Evolutionary conservation across 2,329 filamentous ascomycete genomes (phyloP), one percentile per base, ranked within the genome.

Genomic region (Aotearoamyces nothofagi): DNA sequence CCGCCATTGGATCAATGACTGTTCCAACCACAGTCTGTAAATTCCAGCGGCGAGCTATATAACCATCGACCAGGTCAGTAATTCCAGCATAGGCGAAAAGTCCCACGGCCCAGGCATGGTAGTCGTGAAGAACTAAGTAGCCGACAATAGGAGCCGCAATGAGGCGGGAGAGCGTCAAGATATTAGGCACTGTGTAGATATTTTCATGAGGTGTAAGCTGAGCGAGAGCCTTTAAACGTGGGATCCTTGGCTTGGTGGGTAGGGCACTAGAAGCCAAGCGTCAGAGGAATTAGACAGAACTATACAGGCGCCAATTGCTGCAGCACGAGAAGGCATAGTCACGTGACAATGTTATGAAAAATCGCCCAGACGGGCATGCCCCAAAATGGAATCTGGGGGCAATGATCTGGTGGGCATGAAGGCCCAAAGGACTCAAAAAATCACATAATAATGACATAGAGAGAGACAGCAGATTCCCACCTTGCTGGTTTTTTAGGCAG

Each of bases 181-280:
- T 63, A 50, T 98, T 98, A 22, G 90, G 90, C n/a, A 98, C 49
- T 19, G 83, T 98, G 59, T 92, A 94, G 47, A 98, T 93, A 49
- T 98, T 84, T 56, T 98, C 90, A 50, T 77, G 81, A 6, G 60
- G 46, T 5, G 46, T 50, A 9, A 49, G 31, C 17, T 44, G 34
- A 16, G 37, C 40, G 6, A 51, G 27, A 10, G 39, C 43, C 14
- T 44, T 45, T 5, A 47, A 30, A 3, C 46, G 25, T 5, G 40
- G 36, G 27, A 38, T 45, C 29, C 39, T 43, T 9, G 30, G 17
- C 5, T 24, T 11, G 7, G 22, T 9, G 13, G 22, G n/a, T n/a
- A n/a, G n/a, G n/a, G n/a, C n/a, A n/a, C n/a, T n/a, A n/a, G n/a
- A n/a, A n/a, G n/a, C n/a, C n/a, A n/a, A n/a, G n/a, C n/a, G n/a